Evolutionary conservation across 1,284 basidiomycete genomes (phyloP), one percentile per base, ranked within the genome.

Genomic region (Leccinum pachyderme): DNA sequence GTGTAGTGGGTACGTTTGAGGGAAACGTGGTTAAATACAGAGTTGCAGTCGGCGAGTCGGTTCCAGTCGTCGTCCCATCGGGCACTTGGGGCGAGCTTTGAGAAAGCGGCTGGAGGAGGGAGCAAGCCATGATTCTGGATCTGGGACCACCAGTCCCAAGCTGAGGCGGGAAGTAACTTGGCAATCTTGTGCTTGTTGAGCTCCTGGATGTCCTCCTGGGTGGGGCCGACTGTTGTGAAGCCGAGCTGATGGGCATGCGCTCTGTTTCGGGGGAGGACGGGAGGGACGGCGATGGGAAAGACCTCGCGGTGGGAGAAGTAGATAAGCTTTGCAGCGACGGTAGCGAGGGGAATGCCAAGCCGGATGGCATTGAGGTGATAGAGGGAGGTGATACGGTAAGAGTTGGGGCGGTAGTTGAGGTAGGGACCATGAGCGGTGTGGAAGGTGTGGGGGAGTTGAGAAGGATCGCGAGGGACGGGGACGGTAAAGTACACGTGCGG

Each of bases 41-140:
- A 73, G 9, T 67, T 73, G 61, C 87, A 87, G 28, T 77, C 69
- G 3, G 75, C 68, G 52, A 79, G 67, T 4, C 86, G 73, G 61
- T 78, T 79, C 79, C 83, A 87, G 54, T 84, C 82, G 53, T 76
- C 71, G 61, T 89, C 87, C 79, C 80, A 86, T 9, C 61, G 59
- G 1, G 61, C 64, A 48, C 80, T 82, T 27, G 66, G 64, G 12
- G 73, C 63, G 45, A 67, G 66, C 15, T 65, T 67, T 25, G 65
- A 61, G 48, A 70, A 62, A 7, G 35, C 59, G 5, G 60, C 45
- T 3, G 12, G 3, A 43, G 12, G 3, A 43, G 22, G 64, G 61
- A 76, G 70, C 2, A 56, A 53, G 25, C 68, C 67, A 39, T 72
- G 65, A 75, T 77, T 79, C 2, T 51, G 29, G 54, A 67, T 56